These are phyloP conservation scores for Podospora australis DNA, from an alignment of 495 filamentous ascomycete species.

Conservation along the genomic window DNA sequence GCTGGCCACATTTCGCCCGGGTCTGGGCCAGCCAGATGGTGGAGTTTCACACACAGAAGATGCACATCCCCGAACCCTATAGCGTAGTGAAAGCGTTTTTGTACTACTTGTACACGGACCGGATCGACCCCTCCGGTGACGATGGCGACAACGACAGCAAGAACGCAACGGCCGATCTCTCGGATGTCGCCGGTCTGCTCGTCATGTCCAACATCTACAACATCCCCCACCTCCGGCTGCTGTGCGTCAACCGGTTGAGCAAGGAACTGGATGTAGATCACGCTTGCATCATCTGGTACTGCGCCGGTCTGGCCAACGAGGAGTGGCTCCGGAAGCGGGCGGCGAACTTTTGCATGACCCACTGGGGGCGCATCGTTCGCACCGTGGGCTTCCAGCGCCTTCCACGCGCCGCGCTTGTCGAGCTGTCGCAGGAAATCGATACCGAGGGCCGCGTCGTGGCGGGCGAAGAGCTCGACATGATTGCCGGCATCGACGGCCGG, in stretches of 20 bases:
- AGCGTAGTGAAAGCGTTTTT: conserved; percentile 89
- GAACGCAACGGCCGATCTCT: conserved; percentile 56
- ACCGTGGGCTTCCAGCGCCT: conserved; percentile 79
- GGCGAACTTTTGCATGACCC: conserved; percentile 76
- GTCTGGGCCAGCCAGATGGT: conserved; percentile 90
- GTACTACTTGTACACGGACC: conserved; percentile 94
- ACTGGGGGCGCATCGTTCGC: conserved; percentile 93
- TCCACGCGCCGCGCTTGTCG: conserved; percentile 68
- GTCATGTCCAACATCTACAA: conserved; percentile 98
- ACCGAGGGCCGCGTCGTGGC: conserved; percentile 80
- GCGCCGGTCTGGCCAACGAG: conserved; percentile 80
- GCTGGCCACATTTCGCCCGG: conserved; percentile 94
- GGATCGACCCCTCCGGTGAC: conserved; percentile 53
- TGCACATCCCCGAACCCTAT: conserved; percentile 97
- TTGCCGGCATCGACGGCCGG: conserved; percentile 56
- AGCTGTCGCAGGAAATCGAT: conserved; percentile 89
- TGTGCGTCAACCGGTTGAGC: conserved; percentile 81
- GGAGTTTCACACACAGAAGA: conserved; percentile 90
- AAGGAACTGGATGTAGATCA: conserved; percentile 90
- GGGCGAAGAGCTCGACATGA: conserved; percentile 76
- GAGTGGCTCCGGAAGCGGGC: conserved; percentile 88
- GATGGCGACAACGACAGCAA: conserved; percentile 42
- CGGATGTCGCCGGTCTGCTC: conserved; percentile 88
- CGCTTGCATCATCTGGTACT: conserved; percentile 93
- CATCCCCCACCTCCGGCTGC: conserved; percentile 81